These are phyloP conservation scores for Pichia sp. DNA, from an alignment of 1,139 yeast species.

Conservation along the genomic window DNA sequence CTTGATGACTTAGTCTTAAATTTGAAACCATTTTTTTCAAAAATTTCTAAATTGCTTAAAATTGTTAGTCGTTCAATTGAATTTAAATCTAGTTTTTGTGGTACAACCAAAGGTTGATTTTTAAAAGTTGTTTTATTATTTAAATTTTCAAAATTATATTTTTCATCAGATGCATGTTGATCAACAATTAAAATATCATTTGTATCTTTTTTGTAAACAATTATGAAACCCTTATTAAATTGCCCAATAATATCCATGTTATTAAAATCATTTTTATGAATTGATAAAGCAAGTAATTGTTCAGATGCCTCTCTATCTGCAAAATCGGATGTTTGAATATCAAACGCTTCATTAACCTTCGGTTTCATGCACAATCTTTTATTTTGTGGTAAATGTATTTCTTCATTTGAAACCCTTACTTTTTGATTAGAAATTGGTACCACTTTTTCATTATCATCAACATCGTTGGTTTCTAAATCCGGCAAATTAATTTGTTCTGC, in stretches of 20 bases:
- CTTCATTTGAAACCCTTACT: neutral
- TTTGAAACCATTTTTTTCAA: conserved; percentile 72
- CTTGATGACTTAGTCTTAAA: conserved; percentile 36
- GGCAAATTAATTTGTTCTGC: neutral
- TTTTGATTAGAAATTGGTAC: neutral
- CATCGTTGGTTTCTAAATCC: neutral
- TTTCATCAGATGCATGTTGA: conserved; percentile 97
- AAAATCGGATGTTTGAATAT: conserved; percentile 20
- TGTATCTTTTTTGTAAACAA: conserved; percentile 40
- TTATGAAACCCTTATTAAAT: conserved; percentile 83
- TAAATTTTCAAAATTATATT: conserved; percentile 74
- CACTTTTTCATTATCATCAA: neutral
- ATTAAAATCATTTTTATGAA: conserved; percentile 57
- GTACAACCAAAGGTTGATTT: conserved; percentile 66
- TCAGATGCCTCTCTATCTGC: conserved; percentile 47
- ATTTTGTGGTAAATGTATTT: neutral
- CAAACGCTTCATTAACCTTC: neutral
- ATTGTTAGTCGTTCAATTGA: conserved; percentile 73
- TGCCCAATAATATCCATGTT: conserved; percentile 83
- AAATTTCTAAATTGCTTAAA: conserved; percentile 48
- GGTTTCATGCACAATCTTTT: neutral
- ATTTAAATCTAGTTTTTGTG: conserved; percentile 57
- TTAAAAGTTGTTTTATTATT: conserved; percentile 49
- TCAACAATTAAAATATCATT: conserved; percentile 70
- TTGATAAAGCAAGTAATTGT: conserved; percentile 44